Evolutionary conservation across 2,329 filamentous ascomycete species (phyloP).

Genomic region (Nectriaceae sp.): DNA sequence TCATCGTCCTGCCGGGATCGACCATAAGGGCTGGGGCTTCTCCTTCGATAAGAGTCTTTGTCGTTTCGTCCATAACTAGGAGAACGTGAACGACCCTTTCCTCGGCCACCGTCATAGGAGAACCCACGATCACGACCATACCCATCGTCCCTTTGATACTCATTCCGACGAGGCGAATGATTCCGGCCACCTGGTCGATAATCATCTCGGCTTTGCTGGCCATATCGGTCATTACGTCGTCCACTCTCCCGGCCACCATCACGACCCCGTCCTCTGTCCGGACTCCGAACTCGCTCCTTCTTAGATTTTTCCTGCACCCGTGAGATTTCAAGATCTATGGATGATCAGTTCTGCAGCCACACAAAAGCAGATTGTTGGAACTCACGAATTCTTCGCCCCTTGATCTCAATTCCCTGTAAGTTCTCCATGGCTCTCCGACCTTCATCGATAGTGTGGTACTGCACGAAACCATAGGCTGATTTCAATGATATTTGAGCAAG

Average conservation of each 20-base stretch:
- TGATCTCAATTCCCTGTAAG: constrained; percentile 79
- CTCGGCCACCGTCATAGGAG: constrained; percentile 39
- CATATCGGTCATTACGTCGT: constrained; percentile 47
- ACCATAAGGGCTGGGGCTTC: constrained; percentile 68
- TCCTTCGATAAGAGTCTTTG: constrained; percentile 60
- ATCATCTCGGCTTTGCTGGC: constrained; percentile 59
- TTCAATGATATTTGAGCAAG: constrained; percentile 96
- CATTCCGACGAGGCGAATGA: constrained; percentile 57
- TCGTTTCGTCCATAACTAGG: constrained; percentile 51
- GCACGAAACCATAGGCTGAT: constrained; percentile 94
- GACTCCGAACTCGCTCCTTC: constrained; percentile 62
- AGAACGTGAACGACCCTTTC: constrained; percentile 69
- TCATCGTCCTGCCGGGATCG: constrained; percentile 53
- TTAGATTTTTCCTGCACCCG: constrained; percentile 78
- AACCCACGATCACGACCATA: constrained; percentile 55
- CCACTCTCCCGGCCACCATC: constrained; percentile 31
- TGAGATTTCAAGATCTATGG: constrained; percentile 81
- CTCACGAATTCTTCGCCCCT: constrained; percentile 93
- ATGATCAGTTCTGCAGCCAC: constrained; percentile 7
- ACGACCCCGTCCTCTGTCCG: constrained; percentile 53
- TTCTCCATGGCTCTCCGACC: constrained; percentile 73
- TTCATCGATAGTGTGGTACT: constrained; percentile 78
- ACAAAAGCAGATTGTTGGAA: constrained; percentile 15
- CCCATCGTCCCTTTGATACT: constrained; percentile 60
- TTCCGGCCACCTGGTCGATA: constrained; percentile 61